Evolutionary conservation across 257 asterid species (phyloP).

Genomic region (Oldenlandia corymbosa): DNA sequence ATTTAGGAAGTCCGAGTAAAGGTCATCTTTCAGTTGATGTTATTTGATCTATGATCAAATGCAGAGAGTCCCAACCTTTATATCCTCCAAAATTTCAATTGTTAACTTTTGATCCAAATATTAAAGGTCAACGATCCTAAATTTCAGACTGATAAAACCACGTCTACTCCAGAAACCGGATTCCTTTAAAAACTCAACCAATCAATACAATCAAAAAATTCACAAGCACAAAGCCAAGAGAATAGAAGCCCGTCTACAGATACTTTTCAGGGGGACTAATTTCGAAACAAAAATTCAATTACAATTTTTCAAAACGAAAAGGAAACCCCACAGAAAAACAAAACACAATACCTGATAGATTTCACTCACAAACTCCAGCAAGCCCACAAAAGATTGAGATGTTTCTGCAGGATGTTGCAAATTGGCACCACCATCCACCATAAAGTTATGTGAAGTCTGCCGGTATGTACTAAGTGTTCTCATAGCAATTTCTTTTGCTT

Average conservation of each 20-base stretch:
- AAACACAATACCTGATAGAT: constrained; percentile 96
- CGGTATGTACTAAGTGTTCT: constrained; percentile 59
- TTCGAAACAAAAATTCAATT: no score
- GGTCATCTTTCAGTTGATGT: neutral
- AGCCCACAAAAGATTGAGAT: constrained; percentile 72
- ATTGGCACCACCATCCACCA: constrained; percentile 45
- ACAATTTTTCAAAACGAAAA: no score
- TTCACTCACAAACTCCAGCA: constrained; percentile 92
- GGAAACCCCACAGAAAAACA: no score
- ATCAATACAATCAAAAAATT: neutral
- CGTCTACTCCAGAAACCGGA: neutral
- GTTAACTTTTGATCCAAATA: neutral
- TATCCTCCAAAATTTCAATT: neutral
- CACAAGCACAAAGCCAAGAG: neutral
- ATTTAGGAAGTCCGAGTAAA: neutral
- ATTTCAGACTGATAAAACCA: neutral
- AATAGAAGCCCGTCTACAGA: neutral
- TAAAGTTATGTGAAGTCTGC: constrained; percentile 44
- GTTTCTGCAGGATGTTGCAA: constrained; percentile 46
- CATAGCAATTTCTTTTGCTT: constrained; percentile 91
- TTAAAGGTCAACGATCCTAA: neutral
- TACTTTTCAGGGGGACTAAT: constrained; percentile 9
- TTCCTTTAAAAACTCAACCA: neutral
- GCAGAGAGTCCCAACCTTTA: neutral
- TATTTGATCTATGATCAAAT: neutral